These are phyloP conservation scores for Penicillium sp. DNA, from an alignment of 2,329 filamentous ascomycete genomes.

Conservation along the genomic window DNA sequence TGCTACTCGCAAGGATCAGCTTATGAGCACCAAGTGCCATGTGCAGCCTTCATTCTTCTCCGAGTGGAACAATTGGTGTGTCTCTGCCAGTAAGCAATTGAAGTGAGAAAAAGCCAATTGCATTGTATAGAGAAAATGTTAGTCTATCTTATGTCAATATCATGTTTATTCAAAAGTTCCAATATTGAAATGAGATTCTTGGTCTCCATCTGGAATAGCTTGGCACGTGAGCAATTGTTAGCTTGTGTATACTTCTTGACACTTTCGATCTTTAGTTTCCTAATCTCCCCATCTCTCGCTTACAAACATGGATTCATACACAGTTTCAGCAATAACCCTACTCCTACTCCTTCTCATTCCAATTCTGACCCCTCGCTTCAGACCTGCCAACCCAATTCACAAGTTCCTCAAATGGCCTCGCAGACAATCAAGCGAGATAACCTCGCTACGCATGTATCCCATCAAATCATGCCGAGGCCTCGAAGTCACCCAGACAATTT, in stretches of 20 bases:
- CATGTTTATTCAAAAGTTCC: background rate
- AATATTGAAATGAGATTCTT: no score
- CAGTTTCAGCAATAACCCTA: background rate
- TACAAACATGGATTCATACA: background rate
- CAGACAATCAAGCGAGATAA: constrained; percentile 31
- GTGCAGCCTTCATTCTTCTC: constrained; percentile 67
- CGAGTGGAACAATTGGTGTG: constrained; percentile 75
- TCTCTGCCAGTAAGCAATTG: constrained; percentile 45
- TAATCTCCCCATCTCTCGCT: background rate
- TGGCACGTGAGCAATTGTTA: no score
- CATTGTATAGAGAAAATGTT: background rate
- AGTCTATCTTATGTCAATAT: constrained; percentile 2
- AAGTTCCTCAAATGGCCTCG: constrained; percentile 7
- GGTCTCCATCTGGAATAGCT: no score
- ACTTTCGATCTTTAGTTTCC: no score
- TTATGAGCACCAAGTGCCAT: constrained; percentile 57
- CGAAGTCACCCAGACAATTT: constrained; percentile 51
- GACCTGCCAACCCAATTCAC: constrained; percentile 12
- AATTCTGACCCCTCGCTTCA: constrained; percentile 13
- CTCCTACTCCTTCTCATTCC: background rate
- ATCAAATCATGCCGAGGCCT: constrained; percentile 69
- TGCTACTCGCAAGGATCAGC: constrained; percentile 61
- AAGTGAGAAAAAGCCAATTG: constrained; percentile 21
- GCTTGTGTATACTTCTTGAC: no score
- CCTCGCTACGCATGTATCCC: constrained; percentile 59